phyloP scores from a whole-genome alignment of 2,329 filamentous ascomycete species.

The Sporothrix globosa region DNA sequence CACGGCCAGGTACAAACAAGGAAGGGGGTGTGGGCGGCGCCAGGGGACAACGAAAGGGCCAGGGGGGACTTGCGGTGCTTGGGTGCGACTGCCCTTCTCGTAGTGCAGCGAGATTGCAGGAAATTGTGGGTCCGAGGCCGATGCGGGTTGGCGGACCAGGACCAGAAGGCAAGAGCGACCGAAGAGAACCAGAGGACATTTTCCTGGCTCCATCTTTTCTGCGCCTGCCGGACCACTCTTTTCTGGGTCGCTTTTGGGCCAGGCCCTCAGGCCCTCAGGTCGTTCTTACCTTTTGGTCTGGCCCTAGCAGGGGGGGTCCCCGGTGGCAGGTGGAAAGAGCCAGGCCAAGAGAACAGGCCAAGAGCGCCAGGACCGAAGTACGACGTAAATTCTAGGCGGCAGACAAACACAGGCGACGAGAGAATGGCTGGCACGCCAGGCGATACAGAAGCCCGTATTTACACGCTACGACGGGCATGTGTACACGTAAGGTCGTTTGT shows the following conservation, averaged over 20 bases:
- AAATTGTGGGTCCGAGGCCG: conserved; percentile 28
- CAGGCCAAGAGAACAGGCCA: conserved; percentile 4
- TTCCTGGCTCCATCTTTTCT: neutral
- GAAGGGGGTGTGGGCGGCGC: conserved; percentile 14
- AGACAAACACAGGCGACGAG: neutral
- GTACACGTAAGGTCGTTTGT: conserved; percentile 4
- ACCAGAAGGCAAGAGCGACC: neutral
- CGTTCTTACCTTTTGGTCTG: neutral
- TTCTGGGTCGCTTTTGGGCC: neutral
- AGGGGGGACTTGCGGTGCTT: conserved; percentile 1
- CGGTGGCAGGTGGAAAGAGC: neutral
- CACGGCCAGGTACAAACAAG: conserved; percentile 7
- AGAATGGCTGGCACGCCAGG: conserved; percentile 10
- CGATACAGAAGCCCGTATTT: neutral
- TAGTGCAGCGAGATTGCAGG: conserved; percentile 35
- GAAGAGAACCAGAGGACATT: neutral
- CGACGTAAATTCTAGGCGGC: neutral
- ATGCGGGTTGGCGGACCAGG: conserved; percentile 5
- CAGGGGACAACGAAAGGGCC: conserved; percentile 1
- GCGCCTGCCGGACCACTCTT: neutral
- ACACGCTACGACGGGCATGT: neutral
- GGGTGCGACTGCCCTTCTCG: neutral
- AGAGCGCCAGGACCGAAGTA: conserved; percentile 7
- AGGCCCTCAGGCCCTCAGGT: too few species aligned
- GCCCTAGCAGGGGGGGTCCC: neutral